Evolutionary conservation across 305 asterid species (phyloP).

Genomic region (Coffea humblotiana): DNA sequence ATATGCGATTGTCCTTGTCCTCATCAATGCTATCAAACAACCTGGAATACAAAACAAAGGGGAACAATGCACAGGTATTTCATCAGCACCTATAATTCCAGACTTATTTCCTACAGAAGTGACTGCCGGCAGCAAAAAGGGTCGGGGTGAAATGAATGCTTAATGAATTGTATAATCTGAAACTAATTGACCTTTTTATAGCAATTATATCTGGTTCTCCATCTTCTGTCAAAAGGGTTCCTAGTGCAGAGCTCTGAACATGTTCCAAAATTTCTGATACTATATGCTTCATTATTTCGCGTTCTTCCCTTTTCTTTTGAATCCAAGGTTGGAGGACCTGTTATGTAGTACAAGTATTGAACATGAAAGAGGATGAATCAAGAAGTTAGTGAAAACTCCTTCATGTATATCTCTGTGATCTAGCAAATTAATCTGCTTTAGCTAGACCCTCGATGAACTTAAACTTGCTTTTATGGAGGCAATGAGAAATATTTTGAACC

Average conservation of each 20-base stretch:
- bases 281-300: constrained; percentile 33
- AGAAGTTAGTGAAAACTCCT: neutral
- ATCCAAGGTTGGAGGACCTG: constrained; percentile 44
- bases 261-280: constrained; percentile 29
- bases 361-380: neutral
- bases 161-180: constrained; percentile 5
- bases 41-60: constrained; percentile 28
- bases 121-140: neutral
- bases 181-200: constrained; percentile 43
- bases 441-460: neutral
- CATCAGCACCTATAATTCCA: neutral
- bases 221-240: constrained; percentile 45
- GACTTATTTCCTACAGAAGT: neutral
- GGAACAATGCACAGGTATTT: neutral
- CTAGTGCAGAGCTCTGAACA: constrained; percentile 33
- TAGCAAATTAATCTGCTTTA: neutral
- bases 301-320: constrained; percentile 41
- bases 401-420: neutral
- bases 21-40: constrained; percentile 50
- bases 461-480: neutral
- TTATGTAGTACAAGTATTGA: neutral
- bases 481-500: neutral
- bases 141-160: too few species aligned
- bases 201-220: constrained; percentile 54
- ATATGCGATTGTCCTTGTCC: constrained; percentile 50